phyloP scores from a whole-genome alignment of 768 basidiomycete genomes.

The Pleurotus pulmonarius region DNA sequence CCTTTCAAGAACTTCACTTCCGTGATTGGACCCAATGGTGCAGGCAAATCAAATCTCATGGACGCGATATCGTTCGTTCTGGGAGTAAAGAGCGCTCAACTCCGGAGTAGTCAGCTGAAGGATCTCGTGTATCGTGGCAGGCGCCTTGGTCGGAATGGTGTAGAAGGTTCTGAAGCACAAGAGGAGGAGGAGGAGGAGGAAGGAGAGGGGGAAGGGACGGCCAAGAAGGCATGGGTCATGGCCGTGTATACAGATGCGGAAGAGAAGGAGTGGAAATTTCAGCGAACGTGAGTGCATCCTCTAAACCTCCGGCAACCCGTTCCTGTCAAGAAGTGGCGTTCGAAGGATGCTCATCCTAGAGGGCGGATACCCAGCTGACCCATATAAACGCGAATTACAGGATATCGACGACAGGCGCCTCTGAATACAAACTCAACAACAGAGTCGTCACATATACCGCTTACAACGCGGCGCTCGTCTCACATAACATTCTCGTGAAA shows the following conservation, averaged over 20 bases:
- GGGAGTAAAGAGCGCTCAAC: slow-evolving; percentile 90
- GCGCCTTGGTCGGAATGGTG: slow-evolving; percentile 43
- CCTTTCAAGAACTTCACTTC: slow-evolving; percentile 94
- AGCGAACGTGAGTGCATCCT: slow-evolving; percentile 71
- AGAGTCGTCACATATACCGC: slow-evolving; percentile 79
- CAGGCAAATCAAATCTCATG: slow-evolving; percentile 99
- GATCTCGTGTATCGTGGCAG: slow-evolving; percentile 95
- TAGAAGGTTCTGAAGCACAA: slow-evolving; percentile 13
- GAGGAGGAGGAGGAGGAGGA: slow-evolving; percentile 38
- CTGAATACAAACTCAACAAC: slow-evolving; percentile 87
- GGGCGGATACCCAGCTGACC: too few species aligned
- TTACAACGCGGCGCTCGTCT: slow-evolving; percentile 84
- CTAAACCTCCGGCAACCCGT: too few species aligned
- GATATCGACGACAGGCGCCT: slow-evolving; percentile 81
- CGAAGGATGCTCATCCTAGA: too few species aligned
- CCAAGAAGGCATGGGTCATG: slow-evolving; percentile 93
- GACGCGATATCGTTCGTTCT: slow-evolving; percentile 99
- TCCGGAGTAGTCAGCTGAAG: slow-evolving; percentile 90
- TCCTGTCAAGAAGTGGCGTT: too few species aligned
- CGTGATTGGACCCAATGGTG: slow-evolving; percentile 97
- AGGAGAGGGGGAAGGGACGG: slow-evolving; percentile 72
- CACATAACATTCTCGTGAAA: slow-evolving; percentile 95
- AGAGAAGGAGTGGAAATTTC: slow-evolving; percentile 85
- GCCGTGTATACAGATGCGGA: slow-evolving; percentile 81
- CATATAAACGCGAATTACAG: slow-evolving; percentile 33